phyloP scores from a whole-genome alignment of 257 asterid species.

The Gynochthodes officinalis region DNA sequence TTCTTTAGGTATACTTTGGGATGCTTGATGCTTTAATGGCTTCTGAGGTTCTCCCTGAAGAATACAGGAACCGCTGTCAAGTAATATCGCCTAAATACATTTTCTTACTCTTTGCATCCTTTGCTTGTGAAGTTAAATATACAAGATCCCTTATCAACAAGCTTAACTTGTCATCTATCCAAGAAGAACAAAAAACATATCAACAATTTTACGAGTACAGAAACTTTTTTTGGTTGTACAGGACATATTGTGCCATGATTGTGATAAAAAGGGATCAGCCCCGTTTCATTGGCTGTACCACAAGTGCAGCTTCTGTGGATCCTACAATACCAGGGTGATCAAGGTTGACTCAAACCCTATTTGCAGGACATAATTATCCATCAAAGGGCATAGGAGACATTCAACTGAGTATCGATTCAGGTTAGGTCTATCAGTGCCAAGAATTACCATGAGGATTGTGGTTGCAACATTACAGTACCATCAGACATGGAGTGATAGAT shows the following conservation, averaged over 20 bases:
- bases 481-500: too few species aligned
- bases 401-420: constrained; percentile 3
- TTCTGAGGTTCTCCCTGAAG: constrained; percentile 91
- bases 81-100: constrained; percentile 28
- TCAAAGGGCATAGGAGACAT: not conserved
- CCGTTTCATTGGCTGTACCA: constrained; percentile 93
- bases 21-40: constrained; percentile 97
- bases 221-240: constrained; percentile 21
- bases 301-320: constrained; percentile 81
- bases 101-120: not conserved
- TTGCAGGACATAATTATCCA: constrained; percentile 45
- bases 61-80: constrained; percentile 75
- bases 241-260: constrained; percentile 91
- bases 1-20: constrained; percentile 77
- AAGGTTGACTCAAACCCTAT: constrained; percentile 60
- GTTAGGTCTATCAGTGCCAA: not conserved
- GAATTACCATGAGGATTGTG: not conserved
- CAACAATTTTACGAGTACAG: not conserved
- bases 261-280: constrained; percentile 74
- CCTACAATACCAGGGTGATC: constrained; percentile 86
- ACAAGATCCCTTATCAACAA: not conserved
- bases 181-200: not conserved
- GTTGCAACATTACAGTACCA: not conserved
- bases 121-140: not conserved
- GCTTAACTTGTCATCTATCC: not conserved